These are phyloP conservation scores for Stentor coeruleus DNA, from an alignment of 73 alveolate genomes.

Conservation along the genomic window DNA sequence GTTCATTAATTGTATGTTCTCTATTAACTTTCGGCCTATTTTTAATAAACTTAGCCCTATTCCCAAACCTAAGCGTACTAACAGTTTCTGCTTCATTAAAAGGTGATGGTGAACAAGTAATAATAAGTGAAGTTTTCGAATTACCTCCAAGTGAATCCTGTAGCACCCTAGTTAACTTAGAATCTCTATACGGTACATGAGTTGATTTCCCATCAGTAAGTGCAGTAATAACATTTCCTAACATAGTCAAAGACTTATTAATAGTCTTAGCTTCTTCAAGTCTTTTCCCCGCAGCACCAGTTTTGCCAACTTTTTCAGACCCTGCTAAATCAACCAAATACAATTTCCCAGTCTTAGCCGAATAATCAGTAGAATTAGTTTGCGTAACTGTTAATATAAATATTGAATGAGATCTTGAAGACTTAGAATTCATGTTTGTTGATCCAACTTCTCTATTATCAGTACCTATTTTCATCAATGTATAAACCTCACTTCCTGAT, in stretches of 20 bases:
- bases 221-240: slow-evolving; percentile 93
- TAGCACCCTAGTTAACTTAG: slow-evolving; percentile 94
- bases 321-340: slow-evolving; percentile 99
- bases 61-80: slow-evolving; percentile 91
- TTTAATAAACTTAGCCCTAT: slow-evolving; percentile 90
- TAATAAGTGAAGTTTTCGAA: slow-evolving; percentile 90
- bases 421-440: slow-evolving; percentile 86
- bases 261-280: slow-evolving; percentile 92
- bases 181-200: slow-evolving; percentile 96
- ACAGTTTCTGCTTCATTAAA: slow-evolving; percentile 89
- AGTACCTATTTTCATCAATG: slow-evolving; percentile 91
- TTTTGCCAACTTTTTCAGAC: slow-evolving; percentile 89
- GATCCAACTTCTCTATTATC: slow-evolving; percentile 93
- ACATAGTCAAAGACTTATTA: slow-evolving; percentile 79
- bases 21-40: slow-evolving; percentile 79
- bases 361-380: slow-evolving; percentile 34
- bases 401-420: slow-evolving; percentile 94
- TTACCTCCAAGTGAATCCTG: slow-evolving; percentile 98
- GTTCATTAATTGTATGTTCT: slow-evolving; percentile 70
- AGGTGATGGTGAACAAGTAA: slow-evolving; percentile 94
- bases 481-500: slow-evolving; percentile 84
- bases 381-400: slow-evolving; percentile 82
- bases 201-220: slow-evolving; percentile 77
- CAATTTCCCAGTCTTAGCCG: slow-evolving; percentile 76
- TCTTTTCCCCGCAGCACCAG: slow-evolving; percentile 84